A percentile compares a stretch with the other conserved stretches of the same genome.
Conservation (phyloP, 257 asterid species). For the Primulina tabacum region DNA sequence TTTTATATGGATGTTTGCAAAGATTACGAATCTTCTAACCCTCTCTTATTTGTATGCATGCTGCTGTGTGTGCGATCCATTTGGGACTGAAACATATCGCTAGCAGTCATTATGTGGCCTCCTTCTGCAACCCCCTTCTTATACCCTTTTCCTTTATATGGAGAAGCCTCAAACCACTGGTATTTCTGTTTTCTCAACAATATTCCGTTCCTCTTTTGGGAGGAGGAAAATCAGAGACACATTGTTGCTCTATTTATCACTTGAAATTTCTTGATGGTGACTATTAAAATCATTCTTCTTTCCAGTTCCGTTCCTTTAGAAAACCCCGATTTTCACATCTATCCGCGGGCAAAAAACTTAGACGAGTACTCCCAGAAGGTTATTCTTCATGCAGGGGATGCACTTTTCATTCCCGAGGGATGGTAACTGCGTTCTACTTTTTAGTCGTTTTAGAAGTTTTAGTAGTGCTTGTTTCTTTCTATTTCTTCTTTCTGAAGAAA, state of each 20-base stretch:
- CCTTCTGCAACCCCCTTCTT: slow-evolving; percentile 78
- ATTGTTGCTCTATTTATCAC: slow-evolving; percentile 16
- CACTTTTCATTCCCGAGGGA: slow-evolving; percentile 96
- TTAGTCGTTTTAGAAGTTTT: slow-evolving; percentile 12
- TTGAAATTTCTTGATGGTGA: slow-evolving; percentile 18
- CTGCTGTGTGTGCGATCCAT: slow-evolving; percentile 20
- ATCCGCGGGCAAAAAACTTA: slow-evolving; percentile 66
- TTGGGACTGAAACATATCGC: slow-evolving; percentile 17
- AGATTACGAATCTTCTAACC: slow-evolving; percentile 14
- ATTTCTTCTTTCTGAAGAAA: not conserved
- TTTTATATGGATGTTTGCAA: slow-evolving; percentile 15
- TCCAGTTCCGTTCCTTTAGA: slow-evolving; percentile 69
- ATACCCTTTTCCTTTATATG: slow-evolving; percentile 81
- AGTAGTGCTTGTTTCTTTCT: slow-evolving; percentile 3
- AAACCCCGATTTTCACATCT: slow-evolving; percentile 45
- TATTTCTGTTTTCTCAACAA: slow-evolving; percentile 27
- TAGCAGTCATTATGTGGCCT: slow-evolving; percentile 87
- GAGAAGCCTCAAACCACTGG: slow-evolving; percentile 98
- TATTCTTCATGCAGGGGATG: slow-evolving; percentile 87
- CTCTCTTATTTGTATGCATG: slow-evolving; percentile 8
- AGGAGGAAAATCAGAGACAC: slow-evolving; percentile 10
- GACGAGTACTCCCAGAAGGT: slow-evolving; percentile 66
- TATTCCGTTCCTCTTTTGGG: not conserved
- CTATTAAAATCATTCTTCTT: slow-evolving; percentile 25
- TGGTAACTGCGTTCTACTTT: slow-evolving; percentile 49